phyloP scores from a whole-genome alignment of 2,329 filamentous ascomycete species.

The Penicillium sp. region DNA sequence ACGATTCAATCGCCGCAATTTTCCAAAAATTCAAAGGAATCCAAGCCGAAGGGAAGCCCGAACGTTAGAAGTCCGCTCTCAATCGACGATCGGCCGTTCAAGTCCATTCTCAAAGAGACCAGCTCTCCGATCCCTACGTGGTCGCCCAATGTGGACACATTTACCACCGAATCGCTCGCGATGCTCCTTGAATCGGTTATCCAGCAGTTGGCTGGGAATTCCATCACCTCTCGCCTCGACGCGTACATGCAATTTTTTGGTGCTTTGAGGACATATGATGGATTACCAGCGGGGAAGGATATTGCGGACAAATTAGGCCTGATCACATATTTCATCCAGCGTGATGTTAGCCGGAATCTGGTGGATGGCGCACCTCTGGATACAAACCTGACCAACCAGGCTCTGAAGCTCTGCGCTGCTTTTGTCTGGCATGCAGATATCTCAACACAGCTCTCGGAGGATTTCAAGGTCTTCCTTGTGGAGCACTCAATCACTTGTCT shows the following conservation, averaged over 20 bases:
- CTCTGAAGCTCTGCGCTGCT: slow-evolving; percentile 70
- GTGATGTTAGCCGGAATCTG: slow-evolving; percentile 67
- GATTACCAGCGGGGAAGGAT: slow-evolving; percentile 68
- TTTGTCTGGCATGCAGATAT: slow-evolving; percentile 73
- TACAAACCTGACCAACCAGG: slow-evolving; percentile 68
- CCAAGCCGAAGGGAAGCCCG: slow-evolving; percentile 19
- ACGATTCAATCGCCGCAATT: slow-evolving; percentile 44
- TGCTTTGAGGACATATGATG: slow-evolving; percentile 74
- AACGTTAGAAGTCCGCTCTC: slow-evolving; percentile 39
- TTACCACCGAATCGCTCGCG: slow-evolving; percentile 57
- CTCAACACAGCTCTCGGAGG: slow-evolving; percentile 64
- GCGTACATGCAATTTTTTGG: slow-evolving; percentile 77
- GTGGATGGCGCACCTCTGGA: slow-evolving; percentile 55
- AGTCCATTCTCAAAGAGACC: slow-evolving; percentile 75
- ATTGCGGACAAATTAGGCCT: slow-evolving; percentile 71
- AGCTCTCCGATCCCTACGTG: slow-evolving; percentile 40
- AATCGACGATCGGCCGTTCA: slow-evolving; percentile 54
- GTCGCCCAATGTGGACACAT: slow-evolving; percentile 44
- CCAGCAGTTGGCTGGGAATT: slow-evolving; percentile 71
- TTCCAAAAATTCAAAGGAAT: slow-evolving; percentile 20
- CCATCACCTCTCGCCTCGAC: slow-evolving; percentile 70
- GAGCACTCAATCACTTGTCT: slow-evolving; percentile 75
- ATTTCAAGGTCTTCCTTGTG: slow-evolving; percentile 74
- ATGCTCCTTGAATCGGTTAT: slow-evolving; percentile 82
- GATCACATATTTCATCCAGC: slow-evolving; percentile 74